Evolutionary conservation across 768 basidiomycete species (phyloP).

Genomic region (Holtermanniella nyarrowii): DNA sequence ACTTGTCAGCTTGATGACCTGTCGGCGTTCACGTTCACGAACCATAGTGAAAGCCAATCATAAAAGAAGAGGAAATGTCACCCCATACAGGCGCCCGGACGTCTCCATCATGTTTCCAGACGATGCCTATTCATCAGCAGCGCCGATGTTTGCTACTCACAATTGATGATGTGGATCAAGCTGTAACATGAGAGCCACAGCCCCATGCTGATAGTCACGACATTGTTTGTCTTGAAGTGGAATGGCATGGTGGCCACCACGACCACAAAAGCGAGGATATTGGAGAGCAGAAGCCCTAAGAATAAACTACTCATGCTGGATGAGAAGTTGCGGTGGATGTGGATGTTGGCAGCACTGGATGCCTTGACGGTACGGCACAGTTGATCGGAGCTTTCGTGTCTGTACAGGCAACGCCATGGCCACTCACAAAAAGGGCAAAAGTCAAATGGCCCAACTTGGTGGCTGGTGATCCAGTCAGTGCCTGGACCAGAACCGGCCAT

Average conservation of each 20-base stretch:
- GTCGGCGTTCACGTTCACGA: not conserved
- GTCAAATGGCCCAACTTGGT: too few species aligned
- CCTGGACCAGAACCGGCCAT: too few species aligned
- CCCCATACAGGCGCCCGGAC: constrained; percentile 26
- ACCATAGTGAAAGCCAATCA: constrained; percentile 8
- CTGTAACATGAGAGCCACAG: constrained; percentile 36
- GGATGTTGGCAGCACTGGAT: too few species aligned
- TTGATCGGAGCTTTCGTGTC: too few species aligned
- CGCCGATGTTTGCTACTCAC: constrained; percentile 15
- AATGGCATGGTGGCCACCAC: constrained; percentile 37
- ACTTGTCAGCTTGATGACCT: constrained; percentile 24
- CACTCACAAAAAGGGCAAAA: too few species aligned
- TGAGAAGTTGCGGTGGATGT: too few species aligned
- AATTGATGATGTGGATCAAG: constrained; percentile 26
- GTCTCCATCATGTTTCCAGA: constrained; percentile 26
- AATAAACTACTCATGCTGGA: not conserved
- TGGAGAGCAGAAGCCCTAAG: constrained; percentile 15
- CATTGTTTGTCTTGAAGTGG: constrained; percentile 35
- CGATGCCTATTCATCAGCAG: constrained; percentile 23
- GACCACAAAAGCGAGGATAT: constrained; percentile 18
- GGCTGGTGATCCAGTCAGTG: too few species aligned
- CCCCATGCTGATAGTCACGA: constrained; percentile 34
- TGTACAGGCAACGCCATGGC: too few species aligned
- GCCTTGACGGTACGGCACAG: too few species aligned
- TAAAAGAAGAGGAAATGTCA: constrained; percentile 21